phyloP scores from a whole-genome alignment of 2,329 filamentous ascomycete species.

The Fusarium agapanthi region DNA sequence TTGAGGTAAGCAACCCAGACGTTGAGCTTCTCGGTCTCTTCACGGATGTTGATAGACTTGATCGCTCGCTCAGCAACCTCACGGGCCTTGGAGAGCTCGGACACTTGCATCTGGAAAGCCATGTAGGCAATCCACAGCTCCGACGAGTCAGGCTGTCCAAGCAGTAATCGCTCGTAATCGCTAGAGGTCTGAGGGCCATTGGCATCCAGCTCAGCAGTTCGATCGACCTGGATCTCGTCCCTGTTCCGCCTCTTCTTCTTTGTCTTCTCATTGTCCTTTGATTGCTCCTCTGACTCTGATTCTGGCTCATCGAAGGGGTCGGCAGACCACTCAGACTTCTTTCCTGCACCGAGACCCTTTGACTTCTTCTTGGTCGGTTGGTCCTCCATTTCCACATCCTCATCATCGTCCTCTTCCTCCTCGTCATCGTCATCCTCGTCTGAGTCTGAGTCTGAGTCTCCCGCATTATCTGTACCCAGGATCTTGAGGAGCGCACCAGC shows the following conservation, averaged over 20 bases:
- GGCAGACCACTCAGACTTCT: slow-evolving; percentile 90
- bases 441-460: slow-evolving; percentile 52
- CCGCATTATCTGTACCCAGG: slow-evolving; percentile 56
- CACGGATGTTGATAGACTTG: slow-evolving; percentile 87
- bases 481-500: slow-evolving; percentile 54
- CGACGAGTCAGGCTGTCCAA: slow-evolving; percentile 93
- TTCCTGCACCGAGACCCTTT: slow-evolving; percentile 59
- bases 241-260: slow-evolving; percentile 77
- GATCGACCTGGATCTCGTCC: slow-evolving; percentile 82
- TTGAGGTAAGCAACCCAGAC: slow-evolving; percentile 96
- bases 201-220: slow-evolving; percentile 89
- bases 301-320: slow-evolving; percentile 70
- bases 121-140: slow-evolving; percentile 96
- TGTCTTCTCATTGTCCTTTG: slow-evolving; percentile 47
- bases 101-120: slow-evolving; percentile 95
- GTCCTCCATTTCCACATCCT: slow-evolving; percentile 53
- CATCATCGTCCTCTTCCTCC: slow-evolving; percentile 48
- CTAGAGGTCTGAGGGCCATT: slow-evolving; percentile 88
- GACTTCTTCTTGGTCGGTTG: slow-evolving; percentile 48
- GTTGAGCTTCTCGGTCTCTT: slow-evolving; percentile 92
- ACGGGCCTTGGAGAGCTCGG: slow-evolving; percentile 86
- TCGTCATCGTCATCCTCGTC: slow-evolving; percentile 53
- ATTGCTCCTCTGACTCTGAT: slow-evolving; percentile 55
- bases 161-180: slow-evolving; percentile 92
- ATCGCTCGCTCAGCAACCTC: slow-evolving; percentile 91